Evolutionary conservation across 768 basidiomycete genomes (phyloP).

Genomic region (Chalciporus chontae): DNA sequence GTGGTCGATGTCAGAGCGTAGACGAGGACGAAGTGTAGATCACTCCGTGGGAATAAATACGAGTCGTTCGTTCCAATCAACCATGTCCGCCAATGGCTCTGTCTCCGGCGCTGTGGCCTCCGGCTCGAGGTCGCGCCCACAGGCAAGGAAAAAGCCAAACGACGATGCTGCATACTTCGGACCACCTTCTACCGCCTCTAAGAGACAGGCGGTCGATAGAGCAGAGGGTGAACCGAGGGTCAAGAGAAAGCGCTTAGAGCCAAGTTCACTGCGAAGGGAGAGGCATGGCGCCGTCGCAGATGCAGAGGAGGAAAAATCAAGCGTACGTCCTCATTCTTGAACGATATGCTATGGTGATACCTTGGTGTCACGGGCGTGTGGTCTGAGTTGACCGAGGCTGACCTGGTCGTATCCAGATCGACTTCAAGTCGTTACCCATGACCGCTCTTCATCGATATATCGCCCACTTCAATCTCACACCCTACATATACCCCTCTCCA

Average conservation of each 20-base stretch:
- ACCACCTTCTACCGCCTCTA: slow-evolving; percentile 50
- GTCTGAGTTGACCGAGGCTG: slow-evolving; percentile 7
- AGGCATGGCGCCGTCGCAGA: slow-evolving; percentile 39
- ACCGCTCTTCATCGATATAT: slow-evolving; percentile 69
- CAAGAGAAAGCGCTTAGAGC: slow-evolving; percentile 70
- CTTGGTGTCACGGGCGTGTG: background rate
- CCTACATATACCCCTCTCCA: slow-evolving; percentile 68
- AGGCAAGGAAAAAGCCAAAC: slow-evolving; percentile 58
- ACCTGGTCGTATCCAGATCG: slow-evolving; percentile 47
- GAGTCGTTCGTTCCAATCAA: background rate
- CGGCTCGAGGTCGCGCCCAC: slow-evolving; percentile 59
- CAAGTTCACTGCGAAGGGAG: slow-evolving; percentile 25
- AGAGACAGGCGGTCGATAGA: slow-evolving; percentile 65
- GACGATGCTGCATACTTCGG: slow-evolving; percentile 73
- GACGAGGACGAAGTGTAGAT: background rate
- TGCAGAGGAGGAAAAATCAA: slow-evolving; percentile 26
- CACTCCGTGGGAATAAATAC: slow-evolving; percentile 24
- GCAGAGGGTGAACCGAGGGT: slow-evolving; percentile 70
- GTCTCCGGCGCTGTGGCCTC: slow-evolving; percentile 26
- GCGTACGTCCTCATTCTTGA: slow-evolving; percentile 23
- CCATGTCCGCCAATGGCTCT: slow-evolving; percentile 26
- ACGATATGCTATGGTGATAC: background rate
- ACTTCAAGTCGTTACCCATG: slow-evolving; percentile 69
- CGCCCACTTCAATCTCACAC: slow-evolving; percentile 67
- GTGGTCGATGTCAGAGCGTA: background rate